Evolutionary conservation across 1,139 yeast genomes (phyloP).

Genomic region (Taiozyma sp.): DNA sequence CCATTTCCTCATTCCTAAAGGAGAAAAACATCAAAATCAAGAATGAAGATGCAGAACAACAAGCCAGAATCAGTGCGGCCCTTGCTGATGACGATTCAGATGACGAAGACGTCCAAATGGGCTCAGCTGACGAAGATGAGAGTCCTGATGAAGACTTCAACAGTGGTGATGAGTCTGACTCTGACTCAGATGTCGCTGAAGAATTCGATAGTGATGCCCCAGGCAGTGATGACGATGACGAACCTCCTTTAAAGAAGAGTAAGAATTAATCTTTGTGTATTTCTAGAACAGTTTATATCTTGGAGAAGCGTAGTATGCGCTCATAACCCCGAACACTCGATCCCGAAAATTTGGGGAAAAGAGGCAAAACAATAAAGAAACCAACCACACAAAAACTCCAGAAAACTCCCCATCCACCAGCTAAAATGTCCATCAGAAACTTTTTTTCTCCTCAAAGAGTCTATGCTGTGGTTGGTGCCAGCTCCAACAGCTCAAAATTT

Average conservation of each 20-base stretch:
- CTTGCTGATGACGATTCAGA: constrained; percentile 62
- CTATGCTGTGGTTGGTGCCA: constrained; percentile 74
- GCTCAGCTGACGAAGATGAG: constrained; percentile 68
- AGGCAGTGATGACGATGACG: constrained; percentile 32
- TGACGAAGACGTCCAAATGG: constrained; percentile 62
- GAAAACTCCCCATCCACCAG: neutral
- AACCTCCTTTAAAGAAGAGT: constrained; percentile 21
- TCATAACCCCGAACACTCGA: neutral
- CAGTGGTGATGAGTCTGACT: constrained; percentile 33
- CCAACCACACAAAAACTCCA: neutral
- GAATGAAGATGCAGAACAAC: constrained; percentile 87
- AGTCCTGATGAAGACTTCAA: constrained; percentile 66
- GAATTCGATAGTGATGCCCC: constrained; percentile 34
- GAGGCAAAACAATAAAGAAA: neutral
- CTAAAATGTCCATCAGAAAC: constrained; percentile 7
- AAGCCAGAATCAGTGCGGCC: constrained; percentile 71
- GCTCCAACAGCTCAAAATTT: constrained; percentile 56
- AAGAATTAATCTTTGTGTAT: constrained; percentile 7
- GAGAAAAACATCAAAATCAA: constrained; percentile 75
- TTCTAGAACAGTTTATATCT: neutral
- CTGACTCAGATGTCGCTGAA: constrained; percentile 55
- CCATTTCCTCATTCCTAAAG: constrained; percentile 68
- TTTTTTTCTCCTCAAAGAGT: constrained; percentile 47
- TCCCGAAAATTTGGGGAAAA: neutral
- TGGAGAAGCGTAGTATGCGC: neutral